Conservation (phyloP, 176 grass and related monocot genomes). For the Phoenix dactylifera region DNA sequence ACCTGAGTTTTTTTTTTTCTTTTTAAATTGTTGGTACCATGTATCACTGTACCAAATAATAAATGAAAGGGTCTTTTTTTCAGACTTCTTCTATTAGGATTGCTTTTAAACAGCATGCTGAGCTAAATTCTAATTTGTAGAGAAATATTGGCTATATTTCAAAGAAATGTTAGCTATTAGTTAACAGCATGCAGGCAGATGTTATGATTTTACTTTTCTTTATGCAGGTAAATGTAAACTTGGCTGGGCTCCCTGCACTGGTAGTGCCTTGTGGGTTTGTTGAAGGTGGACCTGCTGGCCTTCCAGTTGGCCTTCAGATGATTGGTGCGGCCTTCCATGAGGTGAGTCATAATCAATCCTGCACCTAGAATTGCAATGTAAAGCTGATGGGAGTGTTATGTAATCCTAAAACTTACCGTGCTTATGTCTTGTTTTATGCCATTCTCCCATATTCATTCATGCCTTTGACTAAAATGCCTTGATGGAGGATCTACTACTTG, state of each 20-base stretch:
- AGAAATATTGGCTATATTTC: background rate
- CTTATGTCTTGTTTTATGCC: too few species aligned
- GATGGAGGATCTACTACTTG: too few species aligned
- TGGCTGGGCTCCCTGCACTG: constrained; percentile 77
- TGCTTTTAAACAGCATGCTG: too few species aligned
- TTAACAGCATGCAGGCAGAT: background rate
- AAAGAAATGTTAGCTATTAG: background rate
- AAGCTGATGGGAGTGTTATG: constrained; percentile 16
- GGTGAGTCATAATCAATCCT: constrained; percentile 29
- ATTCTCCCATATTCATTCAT: too few species aligned
- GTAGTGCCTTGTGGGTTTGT: constrained; percentile 58
- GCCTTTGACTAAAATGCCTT: too few species aligned
- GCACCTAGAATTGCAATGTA: too few species aligned
- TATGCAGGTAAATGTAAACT: constrained; percentile 89
- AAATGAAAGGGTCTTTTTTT: too few species aligned
- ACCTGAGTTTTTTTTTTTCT: too few species aligned
- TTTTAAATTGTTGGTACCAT: too few species aligned
- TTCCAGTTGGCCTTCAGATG: constrained; percentile 94
- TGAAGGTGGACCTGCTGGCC: constrained; percentile 51
- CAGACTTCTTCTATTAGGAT: too few species aligned
- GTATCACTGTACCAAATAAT: too few species aligned
- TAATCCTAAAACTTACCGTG: background rate
- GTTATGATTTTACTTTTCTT: background rate
- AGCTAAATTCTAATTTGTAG: background rate
- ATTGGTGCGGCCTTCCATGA: constrained; percentile 62